These are phyloP conservation scores for Trypanosoma cruzi DNA, from an alignment of 208 protist genomes.

Conservation along the genomic window DNA sequence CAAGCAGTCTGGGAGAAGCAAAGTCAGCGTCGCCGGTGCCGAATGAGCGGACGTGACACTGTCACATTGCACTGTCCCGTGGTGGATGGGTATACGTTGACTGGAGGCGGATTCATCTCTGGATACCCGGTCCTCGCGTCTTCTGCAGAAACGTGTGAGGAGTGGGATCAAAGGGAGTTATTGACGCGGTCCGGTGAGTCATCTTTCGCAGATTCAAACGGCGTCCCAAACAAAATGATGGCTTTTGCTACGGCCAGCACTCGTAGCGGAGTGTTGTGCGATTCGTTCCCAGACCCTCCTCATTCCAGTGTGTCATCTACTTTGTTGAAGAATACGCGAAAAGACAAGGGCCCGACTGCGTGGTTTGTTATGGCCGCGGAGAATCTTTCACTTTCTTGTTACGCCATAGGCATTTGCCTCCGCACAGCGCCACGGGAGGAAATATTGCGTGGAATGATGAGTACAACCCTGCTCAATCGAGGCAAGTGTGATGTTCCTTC, in stretches of 20 bases:
- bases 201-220: background rate
- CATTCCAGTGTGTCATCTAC: background rate
- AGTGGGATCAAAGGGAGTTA: constrained; percentile 25
- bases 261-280: background rate
- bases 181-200: background rate
- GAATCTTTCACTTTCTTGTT: constrained; percentile 45
- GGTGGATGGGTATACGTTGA: constrained; percentile 46
- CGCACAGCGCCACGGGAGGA: constrained; percentile 17
- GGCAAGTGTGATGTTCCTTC: background rate
- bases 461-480: background rate
- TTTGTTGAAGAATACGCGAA: background rate
- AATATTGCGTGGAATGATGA: background rate
- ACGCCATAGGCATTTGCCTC: constrained; percentile 49
- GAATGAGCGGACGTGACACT: background rate
- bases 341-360: constrained; percentile 3
- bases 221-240: background rate
- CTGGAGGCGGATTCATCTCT: constrained; percentile 56
- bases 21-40: background rate
- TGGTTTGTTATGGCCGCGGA: constrained; percentile 55
- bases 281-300: background rate
- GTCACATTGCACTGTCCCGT: constrained; percentile 35
- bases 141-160: constrained; percentile 33
- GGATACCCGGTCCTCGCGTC: constrained; percentile 52
- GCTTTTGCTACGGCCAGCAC: background rate
- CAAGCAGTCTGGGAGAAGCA: background rate